Conservation (phyloP, 108 stramenopile genomes). For the Thalassiosira profunda region DNA sequence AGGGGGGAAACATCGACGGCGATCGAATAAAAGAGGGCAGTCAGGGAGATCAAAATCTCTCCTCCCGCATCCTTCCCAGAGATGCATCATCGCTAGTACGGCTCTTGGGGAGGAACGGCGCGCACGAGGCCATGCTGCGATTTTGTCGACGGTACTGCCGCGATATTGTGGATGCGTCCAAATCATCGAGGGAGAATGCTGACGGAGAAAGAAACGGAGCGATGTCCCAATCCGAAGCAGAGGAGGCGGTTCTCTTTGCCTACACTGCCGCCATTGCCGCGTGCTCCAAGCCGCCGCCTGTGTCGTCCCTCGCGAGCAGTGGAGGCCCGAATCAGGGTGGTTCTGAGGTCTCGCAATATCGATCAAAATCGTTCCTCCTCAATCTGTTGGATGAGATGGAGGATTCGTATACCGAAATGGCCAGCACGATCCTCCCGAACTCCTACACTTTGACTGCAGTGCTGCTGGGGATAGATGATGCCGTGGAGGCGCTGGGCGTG, state of each 20-base stretch:
- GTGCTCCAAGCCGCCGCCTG: slow-evolving; percentile 9
- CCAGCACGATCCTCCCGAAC: slow-evolving; percentile 12
- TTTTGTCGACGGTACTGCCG: slow-evolving; percentile 32
- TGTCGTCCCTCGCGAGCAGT: not conserved
- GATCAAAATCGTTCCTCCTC: slow-evolving; percentile 29
- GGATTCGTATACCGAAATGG: not conserved
- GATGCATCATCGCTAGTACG: slow-evolving; percentile 34
- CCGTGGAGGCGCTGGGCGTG: slow-evolving; percentile 8
- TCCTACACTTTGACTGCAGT: slow-evolving; percentile 47
- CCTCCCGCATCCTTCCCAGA: slow-evolving; percentile 8
- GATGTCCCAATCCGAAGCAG: slow-evolving; percentile 8
- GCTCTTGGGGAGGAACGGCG: slow-evolving; percentile 25
- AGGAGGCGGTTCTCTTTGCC: slow-evolving; percentile 28
- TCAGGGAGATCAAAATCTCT: not conserved
- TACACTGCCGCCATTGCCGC: slow-evolving; percentile 33
- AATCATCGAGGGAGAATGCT: not conserved
- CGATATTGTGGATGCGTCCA: slow-evolving; percentile 17
- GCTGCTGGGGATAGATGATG: slow-evolving; percentile 42
- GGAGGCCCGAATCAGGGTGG: not conserved
- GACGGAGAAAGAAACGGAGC: not conserved
- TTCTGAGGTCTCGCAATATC: slow-evolving; percentile 12
- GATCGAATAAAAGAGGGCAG: not conserved
- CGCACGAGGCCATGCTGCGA: slow-evolving; percentile 28
- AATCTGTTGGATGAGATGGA: slow-evolving; percentile 41
- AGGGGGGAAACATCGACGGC: not conserved